Evolutionary conservation across 2,329 filamentous ascomycete species (phyloP).

Genomic region (Chaetomiaceae sp.): DNA sequence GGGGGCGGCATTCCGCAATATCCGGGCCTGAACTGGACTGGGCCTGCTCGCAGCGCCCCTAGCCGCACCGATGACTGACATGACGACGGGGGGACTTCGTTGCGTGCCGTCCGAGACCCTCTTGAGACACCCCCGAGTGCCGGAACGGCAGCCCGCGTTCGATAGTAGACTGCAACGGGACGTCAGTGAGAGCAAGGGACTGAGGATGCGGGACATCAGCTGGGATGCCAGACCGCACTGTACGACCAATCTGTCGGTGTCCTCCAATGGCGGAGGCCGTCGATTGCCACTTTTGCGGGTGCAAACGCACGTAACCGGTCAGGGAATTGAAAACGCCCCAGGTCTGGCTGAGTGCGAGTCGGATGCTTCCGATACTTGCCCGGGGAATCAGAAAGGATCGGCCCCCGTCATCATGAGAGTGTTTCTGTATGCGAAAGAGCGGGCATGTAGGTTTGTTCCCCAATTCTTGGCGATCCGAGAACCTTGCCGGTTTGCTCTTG

Average conservation of each 20-base stretch:
- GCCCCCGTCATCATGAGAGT: neutral
- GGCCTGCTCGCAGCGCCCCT: neutral
- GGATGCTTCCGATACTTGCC: neutral
- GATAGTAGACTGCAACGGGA: neutral
- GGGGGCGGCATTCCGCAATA: neutral
- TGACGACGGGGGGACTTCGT: too few species aligned
- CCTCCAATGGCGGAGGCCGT: neutral
- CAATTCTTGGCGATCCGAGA: too few species aligned
- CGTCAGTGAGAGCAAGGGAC: neutral
- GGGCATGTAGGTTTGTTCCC: too few species aligned
- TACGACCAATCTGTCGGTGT: neutral
- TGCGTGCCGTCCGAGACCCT: neutral
- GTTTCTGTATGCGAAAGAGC: too few species aligned
- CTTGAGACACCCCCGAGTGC: too few species aligned
- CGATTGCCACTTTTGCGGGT: neutral
- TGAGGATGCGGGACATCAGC: neutral
- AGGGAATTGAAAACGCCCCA: neutral
- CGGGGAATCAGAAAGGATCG: neutral
- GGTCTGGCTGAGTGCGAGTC: neutral
- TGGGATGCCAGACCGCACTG: neutral
- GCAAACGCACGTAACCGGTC: conserved; percentile 2
- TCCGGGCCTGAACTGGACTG: neutral
- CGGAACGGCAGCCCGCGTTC: conserved; percentile 1
- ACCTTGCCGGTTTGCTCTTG: too few species aligned
- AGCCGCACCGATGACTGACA: neutral